phyloP scores from a whole-genome alignment of 768 basidiomycete species.

The Mrakia frigida region DNA sequence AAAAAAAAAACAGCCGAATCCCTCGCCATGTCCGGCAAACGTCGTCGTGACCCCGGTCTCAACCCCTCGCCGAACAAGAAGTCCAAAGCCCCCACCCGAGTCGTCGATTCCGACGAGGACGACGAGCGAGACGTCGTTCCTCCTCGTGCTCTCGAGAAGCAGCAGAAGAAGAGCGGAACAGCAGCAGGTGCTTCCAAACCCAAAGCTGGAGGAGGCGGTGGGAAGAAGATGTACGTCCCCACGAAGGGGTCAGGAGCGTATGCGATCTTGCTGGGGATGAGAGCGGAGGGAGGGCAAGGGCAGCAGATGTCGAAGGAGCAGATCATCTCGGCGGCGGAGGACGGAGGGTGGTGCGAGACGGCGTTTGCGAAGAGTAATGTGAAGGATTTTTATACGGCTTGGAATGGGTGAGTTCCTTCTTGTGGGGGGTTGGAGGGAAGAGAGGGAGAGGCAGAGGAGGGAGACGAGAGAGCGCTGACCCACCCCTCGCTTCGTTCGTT shows the following conservation, averaged over 20 bases:
- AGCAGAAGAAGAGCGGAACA: neutral
- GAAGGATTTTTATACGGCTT: slow-evolving; percentile 12
- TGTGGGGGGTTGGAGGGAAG: neutral
- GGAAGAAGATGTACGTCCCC: slow-evolving; percentile 25
- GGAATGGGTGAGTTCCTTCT: slow-evolving; percentile 18
- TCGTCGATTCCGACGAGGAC: neutral
- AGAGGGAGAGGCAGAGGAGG: too few species aligned
- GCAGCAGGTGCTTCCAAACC: neutral
- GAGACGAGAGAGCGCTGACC: neutral
- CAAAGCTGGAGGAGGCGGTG: slow-evolving; percentile 1
- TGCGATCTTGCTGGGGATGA: slow-evolving; percentile 27
- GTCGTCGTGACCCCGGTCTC: neutral
- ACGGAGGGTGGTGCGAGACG: neutral
- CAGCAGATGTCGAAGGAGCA: slow-evolving; percentile 17
- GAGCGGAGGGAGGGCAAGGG: neutral
- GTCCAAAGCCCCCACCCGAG: neutral
- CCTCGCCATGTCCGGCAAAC: neutral
- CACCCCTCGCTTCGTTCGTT: neutral
- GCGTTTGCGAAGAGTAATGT: neutral
- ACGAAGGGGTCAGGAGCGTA: slow-evolving; percentile 22
- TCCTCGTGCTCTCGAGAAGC: slow-evolving; percentile 4
- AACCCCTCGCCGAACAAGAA: slow-evolving; percentile 10
- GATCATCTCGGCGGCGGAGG: slow-evolving; percentile 20
- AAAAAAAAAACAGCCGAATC: too few species aligned
- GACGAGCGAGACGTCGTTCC: neutral